These are phyloP conservation scores for Trypanosoma cruzi DNA, from an alignment of 208 protist genomes.

Conservation along the genomic window DNA sequence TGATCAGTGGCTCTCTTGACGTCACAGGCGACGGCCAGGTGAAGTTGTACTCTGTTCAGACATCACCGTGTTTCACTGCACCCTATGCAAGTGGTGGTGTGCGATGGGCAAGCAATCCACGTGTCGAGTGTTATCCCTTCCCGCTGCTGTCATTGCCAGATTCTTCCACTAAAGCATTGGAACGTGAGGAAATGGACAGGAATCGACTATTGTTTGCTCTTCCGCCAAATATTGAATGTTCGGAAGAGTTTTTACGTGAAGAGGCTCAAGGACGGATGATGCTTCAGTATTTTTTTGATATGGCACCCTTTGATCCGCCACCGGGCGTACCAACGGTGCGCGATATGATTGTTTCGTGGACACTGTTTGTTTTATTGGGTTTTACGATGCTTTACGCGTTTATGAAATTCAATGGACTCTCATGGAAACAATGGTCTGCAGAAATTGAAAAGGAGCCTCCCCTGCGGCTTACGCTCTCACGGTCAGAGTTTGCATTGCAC, in stretches of 20 bases:
- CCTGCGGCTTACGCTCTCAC: constrained; percentile 57
- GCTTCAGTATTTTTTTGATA: constrained; percentile 35
- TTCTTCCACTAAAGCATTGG: background rate
- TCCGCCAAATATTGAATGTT: constrained; percentile 42
- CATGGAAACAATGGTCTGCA: constrained; percentile 38
- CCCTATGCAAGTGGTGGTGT: background rate
- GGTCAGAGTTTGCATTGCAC: constrained; percentile 68
- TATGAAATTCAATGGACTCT: constrained; percentile 38
- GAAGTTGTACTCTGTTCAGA: constrained; percentile 7
- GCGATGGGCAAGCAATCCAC: background rate
- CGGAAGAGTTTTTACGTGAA: constrained; percentile 40
- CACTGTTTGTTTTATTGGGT: constrained; percentile 29
- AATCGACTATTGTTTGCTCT: constrained; percentile 23
- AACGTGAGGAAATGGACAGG: background rate
- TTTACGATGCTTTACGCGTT: constrained; percentile 44
- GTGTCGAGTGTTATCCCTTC: background rate
- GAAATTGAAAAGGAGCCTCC: constrained; percentile 47
- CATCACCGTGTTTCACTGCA: background rate
- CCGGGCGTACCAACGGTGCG: constrained; percentile 27
- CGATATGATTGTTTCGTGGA: constrained; percentile 36
- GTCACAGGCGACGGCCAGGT: background rate
- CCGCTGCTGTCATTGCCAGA: background rate
- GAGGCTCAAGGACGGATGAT: constrained; percentile 36
- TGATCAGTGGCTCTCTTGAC: constrained; percentile 10
- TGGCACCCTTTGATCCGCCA: constrained; percentile 27